Evolutionary conservation across 345 rosid genomes (phyloP).

Genomic region (Cochlearia excelsa): DNA sequence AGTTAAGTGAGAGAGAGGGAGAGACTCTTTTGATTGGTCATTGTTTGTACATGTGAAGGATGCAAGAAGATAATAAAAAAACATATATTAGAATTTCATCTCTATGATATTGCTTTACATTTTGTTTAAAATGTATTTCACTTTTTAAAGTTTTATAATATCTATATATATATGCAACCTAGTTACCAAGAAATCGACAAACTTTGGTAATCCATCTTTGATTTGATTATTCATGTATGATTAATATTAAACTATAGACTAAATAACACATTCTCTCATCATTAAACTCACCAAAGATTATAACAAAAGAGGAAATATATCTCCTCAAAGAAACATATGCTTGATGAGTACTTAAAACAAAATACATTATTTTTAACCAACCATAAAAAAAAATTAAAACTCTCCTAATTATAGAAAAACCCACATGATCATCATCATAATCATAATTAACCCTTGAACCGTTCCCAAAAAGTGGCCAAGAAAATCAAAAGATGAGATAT

Average conservation of each 20-base stretch:
- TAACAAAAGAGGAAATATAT: no score
- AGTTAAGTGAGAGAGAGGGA: slow-evolving; percentile 5
- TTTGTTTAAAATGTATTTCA: slow-evolving; percentile 18
- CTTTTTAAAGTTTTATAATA: not conserved
- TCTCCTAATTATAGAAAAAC: slow-evolving; percentile 19
- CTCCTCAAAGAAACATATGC: slow-evolving; percentile 1
- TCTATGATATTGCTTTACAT: slow-evolving; percentile 15
- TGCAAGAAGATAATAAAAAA: slow-evolving; percentile 8
- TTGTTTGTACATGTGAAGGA: slow-evolving; percentile 34
- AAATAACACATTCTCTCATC: not conserved
- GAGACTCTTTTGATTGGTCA: slow-evolving; percentile 8
- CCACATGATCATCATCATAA: not conserved
- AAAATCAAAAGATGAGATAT: slow-evolving; percentile 53
- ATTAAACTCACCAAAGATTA: no score
- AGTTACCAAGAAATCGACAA: slow-evolving; percentile 3
- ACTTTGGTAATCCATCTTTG: slow-evolving; percentile 17
- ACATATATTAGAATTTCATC: slow-evolving; percentile 16
- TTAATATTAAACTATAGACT: not conserved
- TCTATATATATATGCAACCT: slow-evolving; percentile 9
- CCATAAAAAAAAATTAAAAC: not conserved
- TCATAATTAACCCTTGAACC: slow-evolving; percentile 18
- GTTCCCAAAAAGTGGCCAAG: slow-evolving; percentile 57
- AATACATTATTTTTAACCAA: slow-evolving; percentile 32
- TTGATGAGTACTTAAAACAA: slow-evolving; percentile 24
- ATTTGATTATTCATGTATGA: not conserved